Conservation (phyloP, 78 protist genomes). For the Pelomyxa schiedti region DNA sequence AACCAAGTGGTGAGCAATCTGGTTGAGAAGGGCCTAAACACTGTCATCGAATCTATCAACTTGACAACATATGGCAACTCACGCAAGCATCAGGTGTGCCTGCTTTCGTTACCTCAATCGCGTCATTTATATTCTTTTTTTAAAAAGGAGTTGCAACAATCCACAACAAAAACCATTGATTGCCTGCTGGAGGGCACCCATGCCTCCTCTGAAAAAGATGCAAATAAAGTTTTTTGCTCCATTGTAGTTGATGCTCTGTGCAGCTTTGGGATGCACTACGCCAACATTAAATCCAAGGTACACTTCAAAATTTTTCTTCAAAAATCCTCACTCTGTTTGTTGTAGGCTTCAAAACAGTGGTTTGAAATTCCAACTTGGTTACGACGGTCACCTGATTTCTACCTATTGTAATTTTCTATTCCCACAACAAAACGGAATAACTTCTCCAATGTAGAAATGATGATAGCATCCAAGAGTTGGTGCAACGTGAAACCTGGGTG, state of each 20-base stretch:
- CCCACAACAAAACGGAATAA: background rate
- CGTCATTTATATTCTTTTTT: background rate
- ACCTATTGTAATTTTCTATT: background rate
- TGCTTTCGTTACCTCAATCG: too few relatives aligned
- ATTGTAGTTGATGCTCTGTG: slow-evolving; percentile 11
- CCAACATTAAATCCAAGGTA: background rate
- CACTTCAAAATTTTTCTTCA: too few relatives aligned
- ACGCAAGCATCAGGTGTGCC: slow-evolving; percentile 1
- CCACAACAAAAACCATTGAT: background rate
- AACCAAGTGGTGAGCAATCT: slow-evolving; percentile 2
- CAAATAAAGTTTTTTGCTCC: too few relatives aligned
- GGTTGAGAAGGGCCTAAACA: background rate
- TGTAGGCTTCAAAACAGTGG: too few relatives aligned
- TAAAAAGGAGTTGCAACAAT: background rate
- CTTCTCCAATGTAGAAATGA: background rate
- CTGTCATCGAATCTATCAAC: slow-evolving; percentile 3
- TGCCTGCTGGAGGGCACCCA: background rate
- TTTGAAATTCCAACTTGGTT: background rate
- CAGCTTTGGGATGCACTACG: slow-evolving; percentile 8
- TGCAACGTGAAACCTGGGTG: slow-evolving; percentile 1
- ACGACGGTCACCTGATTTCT: background rate
- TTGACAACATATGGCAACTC: background rate
- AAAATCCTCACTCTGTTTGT: too few relatives aligned
- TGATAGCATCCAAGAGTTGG: background rate
- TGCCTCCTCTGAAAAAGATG: background rate